Percentiles rank a stretch among this genome's conserved stretches.
phyloP scores from a whole-genome alignment of 345 rosid species.

The Erysimum cheiranthoides region DNA sequence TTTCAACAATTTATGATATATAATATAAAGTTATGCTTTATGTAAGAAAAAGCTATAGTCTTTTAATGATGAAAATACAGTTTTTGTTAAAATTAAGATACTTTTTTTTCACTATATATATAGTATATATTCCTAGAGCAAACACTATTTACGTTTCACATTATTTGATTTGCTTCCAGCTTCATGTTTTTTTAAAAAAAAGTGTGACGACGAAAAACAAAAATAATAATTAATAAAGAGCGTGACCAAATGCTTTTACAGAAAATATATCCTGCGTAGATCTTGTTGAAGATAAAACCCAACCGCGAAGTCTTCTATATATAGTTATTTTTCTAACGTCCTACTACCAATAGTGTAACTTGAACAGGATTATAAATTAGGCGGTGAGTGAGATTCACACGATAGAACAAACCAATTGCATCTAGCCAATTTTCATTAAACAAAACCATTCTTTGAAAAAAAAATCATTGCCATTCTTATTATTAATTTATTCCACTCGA shows the following conservation, averaged over 20 bases:
- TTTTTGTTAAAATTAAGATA: background rate
- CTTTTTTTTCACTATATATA: background rate
- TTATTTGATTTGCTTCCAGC: background rate
- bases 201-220: background rate
- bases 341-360: background rate
- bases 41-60: background rate
- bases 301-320: slow-evolving; percentile 3
- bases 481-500: background rate
- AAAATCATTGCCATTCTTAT: too few species aligned
- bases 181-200: background rate
- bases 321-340: background rate
- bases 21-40: slow-evolving; percentile 10
- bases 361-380: too few species aligned
- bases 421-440: background rate
- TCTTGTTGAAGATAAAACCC: slow-evolving; percentile 1
- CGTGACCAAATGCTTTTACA: background rate
- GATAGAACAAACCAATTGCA: background rate
- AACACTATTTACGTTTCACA: background rate
- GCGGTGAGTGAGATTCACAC: background rate
- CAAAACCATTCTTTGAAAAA: background rate
- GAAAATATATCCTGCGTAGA: background rate
- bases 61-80: background rate
- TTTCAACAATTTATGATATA: background rate
- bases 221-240: background rate
- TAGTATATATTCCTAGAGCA: background rate